A percentile compares a stretch with the other conserved stretches of the same genome.
phyloP scores from a whole-genome alignment of 345 rosid species.

The Anastatica hierochuntica region DNA sequence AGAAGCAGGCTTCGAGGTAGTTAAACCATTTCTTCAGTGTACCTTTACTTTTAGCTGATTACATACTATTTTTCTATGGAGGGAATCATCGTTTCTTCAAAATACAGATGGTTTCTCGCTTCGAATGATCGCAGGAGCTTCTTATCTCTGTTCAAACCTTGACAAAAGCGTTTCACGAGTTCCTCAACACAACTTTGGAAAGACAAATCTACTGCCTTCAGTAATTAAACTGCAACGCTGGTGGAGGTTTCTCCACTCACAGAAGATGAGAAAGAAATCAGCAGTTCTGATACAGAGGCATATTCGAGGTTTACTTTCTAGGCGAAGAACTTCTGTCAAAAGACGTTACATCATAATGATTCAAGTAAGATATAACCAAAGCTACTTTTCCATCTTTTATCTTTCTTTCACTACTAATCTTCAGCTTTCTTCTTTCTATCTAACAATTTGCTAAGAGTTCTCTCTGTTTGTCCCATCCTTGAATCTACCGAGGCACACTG shows the following conservation, averaged over 20 bases:
- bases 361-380: conserved; percentile 48
- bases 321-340: conserved; percentile 34
- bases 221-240: conserved; percentile 69
- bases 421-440: no score
- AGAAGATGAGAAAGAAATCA: conserved; percentile 38
- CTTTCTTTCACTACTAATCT: neutral
- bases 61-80: neutral
- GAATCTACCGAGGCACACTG: conserved; percentile 48
- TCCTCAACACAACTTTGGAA: conserved; percentile 24
- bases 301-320: conserved; percentile 49
- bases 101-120: neutral
- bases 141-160: conserved; percentile 18
- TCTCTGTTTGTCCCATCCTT: neutral
- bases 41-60: neutral
- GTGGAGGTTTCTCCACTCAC: conserved; percentile 55
- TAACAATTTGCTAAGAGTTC: neutral
- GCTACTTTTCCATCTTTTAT: neutral
- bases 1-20: conserved; percentile 59
- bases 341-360: conserved; percentile 39
- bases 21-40: conserved; percentile 7
- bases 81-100: neutral
- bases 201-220: conserved; percentile 22
- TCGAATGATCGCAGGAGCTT: conserved; percentile 35
- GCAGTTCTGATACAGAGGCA: conserved; percentile 49
- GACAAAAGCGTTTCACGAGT: conserved; percentile 9